Evolutionary conservation across 495 filamentous ascomycete species (phyloP).

Genomic region (Friedmanniomyces endolithicus): DNA sequence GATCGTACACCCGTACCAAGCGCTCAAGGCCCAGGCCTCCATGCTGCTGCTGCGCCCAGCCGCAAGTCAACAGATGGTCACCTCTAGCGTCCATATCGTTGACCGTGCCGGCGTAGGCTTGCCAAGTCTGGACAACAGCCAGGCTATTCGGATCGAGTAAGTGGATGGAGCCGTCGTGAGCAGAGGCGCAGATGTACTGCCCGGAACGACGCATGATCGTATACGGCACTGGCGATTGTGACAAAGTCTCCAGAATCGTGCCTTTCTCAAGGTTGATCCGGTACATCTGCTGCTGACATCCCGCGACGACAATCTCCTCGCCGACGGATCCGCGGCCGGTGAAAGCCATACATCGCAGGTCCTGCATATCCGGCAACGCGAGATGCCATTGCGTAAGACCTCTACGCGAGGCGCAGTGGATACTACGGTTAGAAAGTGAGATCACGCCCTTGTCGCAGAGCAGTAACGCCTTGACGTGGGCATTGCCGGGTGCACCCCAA

Average conservation of each 20-base stretch:
- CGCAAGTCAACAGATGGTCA: constrained; percentile 86
- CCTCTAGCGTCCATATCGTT: constrained; percentile 93
- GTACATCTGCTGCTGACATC: constrained; percentile 77
- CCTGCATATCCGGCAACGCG: constrained; percentile 25
- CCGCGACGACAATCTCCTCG: constrained; percentile 71
- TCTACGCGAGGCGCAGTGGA: constrained; percentile 74
- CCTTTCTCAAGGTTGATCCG: constrained; percentile 83
- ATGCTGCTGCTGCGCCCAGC: constrained; percentile 64
- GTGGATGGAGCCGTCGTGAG: constrained; percentile 68
- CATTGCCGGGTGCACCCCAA: constrained; percentile 42
- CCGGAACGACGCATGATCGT: constrained; percentile 81
- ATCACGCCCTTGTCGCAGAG: constrained; percentile 81
- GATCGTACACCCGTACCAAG: constrained; percentile 84
- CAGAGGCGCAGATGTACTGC: constrained; percentile 78
- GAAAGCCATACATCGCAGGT: constrained; percentile 87
- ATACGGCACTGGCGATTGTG: constrained; percentile 50
- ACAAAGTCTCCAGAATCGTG: constrained; percentile 55
- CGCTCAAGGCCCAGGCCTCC: constrained; percentile 64
- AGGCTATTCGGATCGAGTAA: constrained; percentile 70
- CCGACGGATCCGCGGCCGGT: constrained; percentile 60
- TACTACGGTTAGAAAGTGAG: constrained; percentile 57
- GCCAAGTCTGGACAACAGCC: constrained; percentile 69
- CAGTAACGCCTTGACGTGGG: constrained; percentile 63
- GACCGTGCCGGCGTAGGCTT: constrained; percentile 69
- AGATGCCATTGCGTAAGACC: constrained; percentile 81